A percentile compares a stretch with the other conserved stretches of the same genome.
These are phyloP conservation scores for Fusarium sp. DNA, from an alignment of 2,329 filamentous ascomycete species.

Conservation along the genomic window DNA sequence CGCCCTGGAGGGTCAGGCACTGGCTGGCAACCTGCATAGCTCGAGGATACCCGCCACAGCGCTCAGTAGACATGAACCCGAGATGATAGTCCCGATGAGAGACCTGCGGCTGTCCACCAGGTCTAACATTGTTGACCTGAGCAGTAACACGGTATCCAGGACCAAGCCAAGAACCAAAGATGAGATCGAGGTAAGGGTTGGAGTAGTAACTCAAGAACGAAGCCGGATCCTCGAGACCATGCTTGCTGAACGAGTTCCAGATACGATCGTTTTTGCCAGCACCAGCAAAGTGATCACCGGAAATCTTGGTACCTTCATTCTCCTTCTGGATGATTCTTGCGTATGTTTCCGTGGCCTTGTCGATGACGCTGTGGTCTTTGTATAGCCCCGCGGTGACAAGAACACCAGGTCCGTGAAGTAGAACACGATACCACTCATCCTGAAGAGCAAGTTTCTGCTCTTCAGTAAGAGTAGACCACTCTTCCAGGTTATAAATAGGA, in stretches of 20 bases:
- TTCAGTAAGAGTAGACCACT: slow-evolving; percentile 46
- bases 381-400: slow-evolving; percentile 68
- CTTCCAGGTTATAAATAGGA: slow-evolving; percentile 65
- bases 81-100: slow-evolving; percentile 74
- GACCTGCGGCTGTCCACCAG: slow-evolving; percentile 68
- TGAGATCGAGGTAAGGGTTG: slow-evolving; percentile 67
- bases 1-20: slow-evolving; percentile 72
- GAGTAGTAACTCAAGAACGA: slow-evolving; percentile 70
- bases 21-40: slow-evolving; percentile 66
- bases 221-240: slow-evolving; percentile 62
- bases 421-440: slow-evolving; percentile 71
- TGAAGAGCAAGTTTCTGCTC: slow-evolving; percentile 57
- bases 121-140: slow-evolving; percentile 73
- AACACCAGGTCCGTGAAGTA: slow-evolving; percentile 69
- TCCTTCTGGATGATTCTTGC: slow-evolving; percentile 62
- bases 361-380: slow-evolving; percentile 55
- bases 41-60: slow-evolving; percentile 61
- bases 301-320: slow-evolving; percentile 47
- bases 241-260: slow-evolving; percentile 76
- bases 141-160: slow-evolving; percentile 70
- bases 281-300: slow-evolving; percentile 72
- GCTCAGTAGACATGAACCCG: slow-evolving; percentile 67
- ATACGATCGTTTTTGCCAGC: slow-evolving; percentile 69
- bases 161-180: slow-evolving; percentile 69
- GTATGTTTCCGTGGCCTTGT: slow-evolving; percentile 61